A percentile compares a stretch with the other conserved stretches of the same genome.
Conservation (phyloP, 2,329 filamentous ascomycete genomes). For the Aspergillus neotritici region DNA sequence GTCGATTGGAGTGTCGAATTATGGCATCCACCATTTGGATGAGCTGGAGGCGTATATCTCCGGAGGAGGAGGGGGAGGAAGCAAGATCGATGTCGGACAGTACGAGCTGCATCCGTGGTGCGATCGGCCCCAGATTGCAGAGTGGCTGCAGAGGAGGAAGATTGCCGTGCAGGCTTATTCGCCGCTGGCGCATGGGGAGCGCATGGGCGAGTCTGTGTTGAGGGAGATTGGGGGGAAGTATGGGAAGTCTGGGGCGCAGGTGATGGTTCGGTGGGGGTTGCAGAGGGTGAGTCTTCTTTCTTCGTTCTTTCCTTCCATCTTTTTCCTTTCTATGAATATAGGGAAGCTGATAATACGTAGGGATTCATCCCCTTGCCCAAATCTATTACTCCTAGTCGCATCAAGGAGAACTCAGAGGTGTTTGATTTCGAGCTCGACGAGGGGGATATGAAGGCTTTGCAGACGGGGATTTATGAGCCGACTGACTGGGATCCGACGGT, state of each 20-base stretch:
- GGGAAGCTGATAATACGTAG: slow-evolving; percentile 26
- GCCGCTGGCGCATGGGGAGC: slow-evolving; percentile 64
- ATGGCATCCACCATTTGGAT: slow-evolving; percentile 66
- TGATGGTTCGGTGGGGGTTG: slow-evolving; percentile 72
- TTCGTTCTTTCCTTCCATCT: neutral
- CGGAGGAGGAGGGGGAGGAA: slow-evolving; percentile 55
- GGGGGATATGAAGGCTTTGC: slow-evolving; percentile 53
- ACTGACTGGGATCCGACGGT: slow-evolving; percentile 54
- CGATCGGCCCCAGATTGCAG: slow-evolving; percentile 61
- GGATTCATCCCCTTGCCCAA: slow-evolving; percentile 61
- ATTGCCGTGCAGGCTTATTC: slow-evolving; percentile 77
- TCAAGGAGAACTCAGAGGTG: slow-evolving; percentile 55
- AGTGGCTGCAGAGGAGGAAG: slow-evolving; percentile 58
- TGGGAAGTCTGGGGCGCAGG: slow-evolving; percentile 63
- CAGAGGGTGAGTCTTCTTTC: slow-evolving; percentile 59
- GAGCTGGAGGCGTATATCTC: slow-evolving; percentile 55
- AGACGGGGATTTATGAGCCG: slow-evolving; percentile 53
- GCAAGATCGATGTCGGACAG: slow-evolving; percentile 68
- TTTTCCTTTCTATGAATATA: slow-evolving; percentile 8
- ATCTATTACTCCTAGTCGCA: slow-evolving; percentile 53
- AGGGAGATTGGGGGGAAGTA: slow-evolving; percentile 61
- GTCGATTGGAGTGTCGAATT: slow-evolving; percentile 73
- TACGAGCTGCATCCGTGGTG: slow-evolving; percentile 82
- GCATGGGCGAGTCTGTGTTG: slow-evolving; percentile 64
- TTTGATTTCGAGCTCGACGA: slow-evolving; percentile 56